Base-by-base conservation (phyloP, 768 basidiomycete genomes). In the Phaeotremella fagi region DNA sequence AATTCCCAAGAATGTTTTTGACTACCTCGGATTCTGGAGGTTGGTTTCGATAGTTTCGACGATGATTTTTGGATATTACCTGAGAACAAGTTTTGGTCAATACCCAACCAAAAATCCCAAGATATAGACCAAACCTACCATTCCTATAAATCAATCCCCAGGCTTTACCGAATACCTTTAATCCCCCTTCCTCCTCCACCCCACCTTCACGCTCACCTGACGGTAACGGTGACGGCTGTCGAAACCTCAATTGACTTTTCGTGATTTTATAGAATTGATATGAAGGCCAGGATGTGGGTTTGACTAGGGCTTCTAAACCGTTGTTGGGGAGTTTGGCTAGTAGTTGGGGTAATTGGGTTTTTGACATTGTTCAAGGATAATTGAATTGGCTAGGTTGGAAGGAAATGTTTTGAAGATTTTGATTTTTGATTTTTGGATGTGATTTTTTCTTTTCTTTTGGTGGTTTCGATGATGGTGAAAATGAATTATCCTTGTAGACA, bases 231-330 rank as follows among this genome's bases (percentile, higher is more conserved):
- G 45, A 29, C 20, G 25, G 4, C n/a, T 47, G 20, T 23, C 24
- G n/a, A 33, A 56, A 64, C 28, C 57, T 60, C 35, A 64, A 38
- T 33, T 51, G 54, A 2, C 55, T 48, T 4, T 55, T 45, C 2
- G 59, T 64, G 20, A 64, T 46, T 23, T 38, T 37, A 42, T 57
- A 60, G 25, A 54, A 55, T 38, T 48, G 18, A 6, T 26, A 20
- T 1, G 35, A 12, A 18, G 48, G 45, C 22, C 16, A 16, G 7
- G n/a, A 31, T 2, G 35, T 23, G 15, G 53, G 54, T 4, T 48
- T 44, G 35, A 59, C 45, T 26, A 59, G 33, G 12, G 29, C 29
- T 28, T 42, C 23, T 7, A 20, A 36, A 26, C 51, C 50, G 15
- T 20, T 9, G 2, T 22, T 11, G 5, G 31, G 52, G 28, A 55